Base-by-base conservation (phyloP, 2,329 filamentous ascomycete genomes). In the Clathrospora elynae region DNA sequence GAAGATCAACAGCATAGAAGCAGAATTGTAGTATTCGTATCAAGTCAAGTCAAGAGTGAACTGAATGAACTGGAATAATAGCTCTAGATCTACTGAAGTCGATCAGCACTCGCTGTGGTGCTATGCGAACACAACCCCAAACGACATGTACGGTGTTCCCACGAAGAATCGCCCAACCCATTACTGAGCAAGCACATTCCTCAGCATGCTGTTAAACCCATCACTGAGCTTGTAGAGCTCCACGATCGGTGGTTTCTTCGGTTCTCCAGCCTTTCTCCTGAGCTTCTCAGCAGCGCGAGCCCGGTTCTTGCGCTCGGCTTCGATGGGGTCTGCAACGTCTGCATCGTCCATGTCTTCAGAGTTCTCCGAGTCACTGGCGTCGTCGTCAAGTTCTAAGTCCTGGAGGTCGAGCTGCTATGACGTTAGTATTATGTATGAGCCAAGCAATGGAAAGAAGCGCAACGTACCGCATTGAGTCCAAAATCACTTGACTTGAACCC, bases 281-380 rank as follows among this genome's bases (percentile, higher is more conserved):
- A 99, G 77, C 46, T 87, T 82, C 64, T 96, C 91, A 64, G 91
- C 88, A 57, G 81, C 83, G 75, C 85, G 88, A 6, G 83, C 80
- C 51, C 92, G 79, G 47, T 89, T 79, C 61, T 85, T 87, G 46
- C 92, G 78, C 75, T 97, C 93, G 5, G 88, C 88, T 50, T 85
- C 84, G 53, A 99, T 95, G 1, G 92, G 90, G 62, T 97, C 91
- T 48, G 88, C 71, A 45, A 91, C 85, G 43, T 95, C 89, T 42
- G 90, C 86, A n/a, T 86, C 68, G 7, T 76, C 73, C 6, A 59
- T 35, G 13, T 69, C 67, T 41, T 73, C 82, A 37, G 88, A 85
- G 9, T 80, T 81, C 6, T 79, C 82, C 8, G 55, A 59, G 10
- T 85, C 64, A n/a, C 53, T 55, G 11, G 45, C 82, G 1, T 83